Evolutionary conservation across 2,329 filamentous ascomycete species (phyloP).

Genomic region (Neofusicoccum sp.): DNA sequence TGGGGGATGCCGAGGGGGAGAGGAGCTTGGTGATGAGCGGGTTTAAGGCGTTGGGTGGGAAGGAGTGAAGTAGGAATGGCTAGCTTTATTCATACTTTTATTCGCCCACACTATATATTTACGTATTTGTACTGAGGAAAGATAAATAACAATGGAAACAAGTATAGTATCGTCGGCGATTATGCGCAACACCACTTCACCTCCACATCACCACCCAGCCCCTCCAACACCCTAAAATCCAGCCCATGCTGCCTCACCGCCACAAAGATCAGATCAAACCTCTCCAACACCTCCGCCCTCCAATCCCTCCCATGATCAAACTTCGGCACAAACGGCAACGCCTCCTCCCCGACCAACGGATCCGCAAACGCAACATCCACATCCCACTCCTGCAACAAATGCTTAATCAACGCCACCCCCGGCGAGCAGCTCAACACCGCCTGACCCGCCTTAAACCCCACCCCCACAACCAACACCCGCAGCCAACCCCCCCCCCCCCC

Average conservation of each 20-base stretch:
- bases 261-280: constrained; percentile 51
- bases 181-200: constrained; percentile 16
- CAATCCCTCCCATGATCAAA: constrained; percentile 45
- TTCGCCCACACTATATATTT: background rate
- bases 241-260: constrained; percentile 48
- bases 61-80: background rate
- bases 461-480: constrained; percentile 57
- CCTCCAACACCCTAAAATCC: constrained; percentile 44
- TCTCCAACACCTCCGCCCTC: constrained; percentile 41
- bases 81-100: background rate
- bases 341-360: constrained; percentile 48
- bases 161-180: background rate
- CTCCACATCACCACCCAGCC: constrained; percentile 41
- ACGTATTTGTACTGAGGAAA: background rate
- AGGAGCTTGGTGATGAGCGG: background rate
- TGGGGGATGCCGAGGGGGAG: background rate
- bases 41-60: background rate
- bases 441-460: constrained; percentile 56
- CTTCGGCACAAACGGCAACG: constrained; percentile 45
- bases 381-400: constrained; percentile 36
- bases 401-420: constrained; percentile 47
- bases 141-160: background rate
- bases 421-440: constrained; percentile 52
- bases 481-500: background rate
- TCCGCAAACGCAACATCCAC: constrained; percentile 51